Conservation (phyloP, 2,329 filamentous ascomycete species). For the Hypoxylon sp. region DNA sequence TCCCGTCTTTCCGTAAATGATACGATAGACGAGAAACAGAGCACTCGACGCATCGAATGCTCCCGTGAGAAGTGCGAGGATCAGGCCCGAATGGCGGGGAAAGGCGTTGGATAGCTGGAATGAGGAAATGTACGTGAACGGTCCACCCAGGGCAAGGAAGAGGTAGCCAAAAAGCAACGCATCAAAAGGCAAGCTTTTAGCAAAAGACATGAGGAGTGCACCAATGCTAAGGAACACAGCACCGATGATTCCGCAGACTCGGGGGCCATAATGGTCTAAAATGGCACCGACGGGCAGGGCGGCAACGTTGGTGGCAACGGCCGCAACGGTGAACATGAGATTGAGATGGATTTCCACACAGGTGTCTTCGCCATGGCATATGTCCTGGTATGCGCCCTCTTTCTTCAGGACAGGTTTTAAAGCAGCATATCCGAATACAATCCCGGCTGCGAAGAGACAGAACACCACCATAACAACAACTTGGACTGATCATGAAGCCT, state of each 20-base stretch:
- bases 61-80: slow-evolving; percentile 83
- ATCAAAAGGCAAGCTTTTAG: slow-evolving; percentile 76
- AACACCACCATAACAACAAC: slow-evolving; percentile 78
- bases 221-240: slow-evolving; percentile 78
- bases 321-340: slow-evolving; percentile 92
- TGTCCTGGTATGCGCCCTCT: slow-evolving; percentile 78
- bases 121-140: slow-evolving; percentile 85
- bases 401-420: slow-evolving; percentile 84
- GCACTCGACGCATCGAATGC: slow-evolving; percentile 88
- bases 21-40: slow-evolving; percentile 80
- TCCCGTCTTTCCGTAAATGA: slow-evolving; percentile 74
- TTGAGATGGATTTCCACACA: slow-evolving; percentile 78
- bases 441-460: slow-evolving; percentile 82
- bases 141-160: slow-evolving; percentile 82
- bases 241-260: slow-evolving; percentile 80
- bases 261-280: slow-evolving; percentile 85
- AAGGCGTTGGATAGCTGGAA: slow-evolving; percentile 91
- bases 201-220: slow-evolving; percentile 80
- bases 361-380: slow-evolving; percentile 66
- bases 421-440: slow-evolving; percentile 88
- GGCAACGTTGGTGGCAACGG: slow-evolving; percentile 88
- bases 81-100: slow-evolving; percentile 81
- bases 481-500: slow-evolving; percentile 67
- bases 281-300: slow-evolving; percentile 89
- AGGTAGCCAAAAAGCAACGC: slow-evolving; percentile 81